Base-by-base conservation (phyloP, 208 protist species). In the Trypanosoma platydactyli region DNA sequence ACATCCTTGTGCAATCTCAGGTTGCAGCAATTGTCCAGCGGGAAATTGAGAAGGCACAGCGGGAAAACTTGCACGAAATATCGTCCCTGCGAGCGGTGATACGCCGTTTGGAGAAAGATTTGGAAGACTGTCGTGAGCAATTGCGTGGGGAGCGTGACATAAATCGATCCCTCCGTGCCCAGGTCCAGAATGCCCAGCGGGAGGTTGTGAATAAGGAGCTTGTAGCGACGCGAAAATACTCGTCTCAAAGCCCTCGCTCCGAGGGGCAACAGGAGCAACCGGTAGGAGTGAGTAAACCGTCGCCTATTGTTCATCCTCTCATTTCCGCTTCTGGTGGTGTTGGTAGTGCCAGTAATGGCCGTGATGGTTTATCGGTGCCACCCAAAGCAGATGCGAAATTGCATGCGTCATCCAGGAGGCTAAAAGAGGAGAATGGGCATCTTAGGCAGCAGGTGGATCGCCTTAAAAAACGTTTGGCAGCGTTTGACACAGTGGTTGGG, bases 1-100 rank as follows among this genome's bases (percentile, higher is more conserved):
- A 81, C 33, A 72, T 65, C 6, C 57, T 86, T 50, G 60, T 70
- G 16, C 80, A 82, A 54, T 76, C 81, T 12, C 83, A 88, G 54
- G 75, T 88, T 33, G 83, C 83, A 18, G 79, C 75, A 12, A 58
- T 83, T 1, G 71, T 89, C 20, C 65, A 69, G 38, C 65, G 81
- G 22, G 81, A 88, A 62, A 46, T 78, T 22, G 81, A 85, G 42
- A 66, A 71, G 49, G 74, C 79, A 55, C 84, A 91, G 57, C 74
- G 82, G 25, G 83, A 88, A 59, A 83, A 94, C 60, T 56, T 86
- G 51, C 73, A 82, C 18, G 56, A 91, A 29, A 81, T 91, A 18
- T 91, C 88, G 4, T 71, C 72, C 0, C 76, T 91, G 56, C 73
- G 85, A 0, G 79, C 77, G 0, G 45, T 68, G 51, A 52, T 82